Evolutionary conservation across 345 rosid genomes (phyloP), one percentile per base, ranked within the genome.

Genomic region (Ceriops zippeliana): DNA sequence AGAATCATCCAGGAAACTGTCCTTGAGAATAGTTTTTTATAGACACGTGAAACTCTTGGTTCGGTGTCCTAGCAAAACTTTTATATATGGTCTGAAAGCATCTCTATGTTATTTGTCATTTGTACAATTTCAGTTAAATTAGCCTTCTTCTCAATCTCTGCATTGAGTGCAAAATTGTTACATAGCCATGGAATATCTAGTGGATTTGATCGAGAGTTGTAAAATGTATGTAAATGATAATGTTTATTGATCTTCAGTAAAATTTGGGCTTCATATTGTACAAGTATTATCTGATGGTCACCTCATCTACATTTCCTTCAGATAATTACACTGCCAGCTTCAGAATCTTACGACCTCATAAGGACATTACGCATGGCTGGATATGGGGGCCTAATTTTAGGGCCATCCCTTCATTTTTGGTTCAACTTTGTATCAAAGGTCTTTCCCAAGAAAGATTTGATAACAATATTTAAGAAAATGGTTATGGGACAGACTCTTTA

Each of bases 341-440:
- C 86, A 0, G 86, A 82, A 56, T 58, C 95, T 51, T 93, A 86
- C 76, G 97, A 93, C 73, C 70, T 88, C 54, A 76, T 71, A 79
- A 87, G 99, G 84, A 89, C 92, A 58, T 76, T 69, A 15, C 86
- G 99, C 35, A 89, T 90, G 99, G 96, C 86, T 49, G 96, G 89
- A 59, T 92, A 90, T 75, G 99, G 96, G 54, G 24, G 87, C 78
- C 10, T 87, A 65, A 52, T 96, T 28, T 70, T 92, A 21, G 98
- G 99, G 76, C 98, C 98, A 28, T 73, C 93, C 0, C 82, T 96
- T 73, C 96, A 92, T 70, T 83, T 82, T 67, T 90, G 96, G 98
- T 91, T 92, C 84, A 90, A 85, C 70, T 77, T 89, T 61, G 71
- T 96, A 83, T 90, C 97, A 22, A 86, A 75, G 58, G 70, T 72